Base-by-base conservation (phyloP, 768 basidiomycete species). In the Boletus tomentosulus region DNA sequence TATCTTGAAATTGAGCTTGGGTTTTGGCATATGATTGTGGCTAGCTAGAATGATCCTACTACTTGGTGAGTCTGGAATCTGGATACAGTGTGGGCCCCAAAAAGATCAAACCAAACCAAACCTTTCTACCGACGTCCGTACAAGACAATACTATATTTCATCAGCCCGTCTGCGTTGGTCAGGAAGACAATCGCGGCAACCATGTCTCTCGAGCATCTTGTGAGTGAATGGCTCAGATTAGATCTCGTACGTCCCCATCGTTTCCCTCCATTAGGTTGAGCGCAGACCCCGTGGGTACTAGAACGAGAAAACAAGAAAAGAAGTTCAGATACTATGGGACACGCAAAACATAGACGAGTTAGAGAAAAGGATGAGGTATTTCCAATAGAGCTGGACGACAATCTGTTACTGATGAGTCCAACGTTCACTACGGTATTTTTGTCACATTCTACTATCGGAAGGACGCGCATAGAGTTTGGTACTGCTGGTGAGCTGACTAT, bases 401-500 rank as follows among this genome's bases (percentile, higher is more conserved):
- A 34, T 6, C n/a, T 37, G 30, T 6, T 4, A 4, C 16, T 51
- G 24, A 51, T 28, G 25, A 33, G 2, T 34, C 46, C 37, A 43
- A 59, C 22, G 15, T 27, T 50, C 3, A 22, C 27, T 34, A 9
- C 24, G 30, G 42, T 12, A 41, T 13, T 3, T 13, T 37, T 35
- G 50, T 44, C 27, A 13, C 27, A 19, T 33, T 31, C 12, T 16
- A 27, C 33, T 35, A 45, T 34, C 35, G 34, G 12, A 61, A 89
- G 87, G 59, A 71, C 72, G 4, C 80, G 92, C 34, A 93, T 95
- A 59, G 81, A 86, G 55, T 95, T 95, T 67, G 92, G 92, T 5
- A 95, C 92, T 24, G 90, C 92, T 52, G 91, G 91, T 86, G 66
- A 55, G 68, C 54, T 27, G 3, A 31, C 39, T 24, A 24, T 48